Percentiles rank a stretch among this genome's conserved stretches.
These are phyloP conservation scores for Aspergillus egyptiacus DNA, from an alignment of 495 filamentous ascomycete genomes.

Conservation along the genomic window DNA sequence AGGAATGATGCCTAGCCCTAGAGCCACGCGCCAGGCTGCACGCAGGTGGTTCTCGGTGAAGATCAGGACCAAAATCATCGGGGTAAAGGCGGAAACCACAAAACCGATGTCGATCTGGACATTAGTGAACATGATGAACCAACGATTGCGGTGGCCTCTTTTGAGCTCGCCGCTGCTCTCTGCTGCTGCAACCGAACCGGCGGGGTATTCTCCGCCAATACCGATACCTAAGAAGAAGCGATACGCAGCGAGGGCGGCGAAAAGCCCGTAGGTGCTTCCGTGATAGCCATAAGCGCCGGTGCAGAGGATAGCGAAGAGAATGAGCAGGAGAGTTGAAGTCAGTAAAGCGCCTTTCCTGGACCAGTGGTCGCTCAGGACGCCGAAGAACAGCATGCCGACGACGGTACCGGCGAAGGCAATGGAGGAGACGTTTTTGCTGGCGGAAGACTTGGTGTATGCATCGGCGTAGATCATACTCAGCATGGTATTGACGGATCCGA, in stretches of 20 bases:
- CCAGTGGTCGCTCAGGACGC: slow-evolving; percentile 75
- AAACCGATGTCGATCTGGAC: slow-evolving; percentile 79
- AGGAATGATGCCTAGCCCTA: slow-evolving; percentile 76
- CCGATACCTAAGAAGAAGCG: slow-evolving; percentile 70
- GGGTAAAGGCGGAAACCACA: slow-evolving; percentile 67
- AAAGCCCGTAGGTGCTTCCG: slow-evolving; percentile 58
- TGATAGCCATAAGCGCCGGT: slow-evolving; percentile 68
- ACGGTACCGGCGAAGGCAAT: slow-evolving; percentile 90
- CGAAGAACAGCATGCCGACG: slow-evolving; percentile 76
- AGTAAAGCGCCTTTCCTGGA: slow-evolving; percentile 78
- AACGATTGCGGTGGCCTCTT: slow-evolving; percentile 71
- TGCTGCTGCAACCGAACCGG: slow-evolving; percentile 76
- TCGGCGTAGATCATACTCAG: slow-evolving; percentile 56
- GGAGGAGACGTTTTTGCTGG: slow-evolving; percentile 63
- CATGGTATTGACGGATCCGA: slow-evolving; percentile 74
- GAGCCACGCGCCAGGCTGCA: slow-evolving; percentile 66
- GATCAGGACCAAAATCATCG: slow-evolving; percentile 65
- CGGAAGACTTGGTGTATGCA: slow-evolving; percentile 57
- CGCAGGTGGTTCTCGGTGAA: slow-evolving; percentile 62
- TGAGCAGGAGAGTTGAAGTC: slow-evolving; percentile 71
- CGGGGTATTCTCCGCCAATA: slow-evolving; percentile 78
- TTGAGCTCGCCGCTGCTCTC: slow-evolving; percentile 81
- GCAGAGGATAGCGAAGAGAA: slow-evolving; percentile 74
- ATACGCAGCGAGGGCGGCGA: slow-evolving; percentile 78
- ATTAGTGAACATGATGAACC: slow-evolving; percentile 94